These are phyloP conservation scores for Ampelomyces quisqualis DNA, from an alignment of 2,329 filamentous ascomycete genomes.

Conservation along the genomic window DNA sequence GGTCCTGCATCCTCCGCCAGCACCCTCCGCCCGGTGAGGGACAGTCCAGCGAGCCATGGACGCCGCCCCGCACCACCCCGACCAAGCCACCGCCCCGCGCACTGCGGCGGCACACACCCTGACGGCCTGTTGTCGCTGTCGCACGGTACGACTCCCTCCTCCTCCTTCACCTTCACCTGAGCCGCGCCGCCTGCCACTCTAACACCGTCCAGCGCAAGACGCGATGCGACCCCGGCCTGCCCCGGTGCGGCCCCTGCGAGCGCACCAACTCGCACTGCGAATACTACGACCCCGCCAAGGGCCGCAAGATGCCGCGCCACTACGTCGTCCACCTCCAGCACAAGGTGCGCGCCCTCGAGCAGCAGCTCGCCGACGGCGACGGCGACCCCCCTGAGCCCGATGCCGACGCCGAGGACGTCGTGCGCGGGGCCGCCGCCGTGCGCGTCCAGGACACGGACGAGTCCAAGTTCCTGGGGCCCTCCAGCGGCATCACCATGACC, in stretches of 20 bases:
- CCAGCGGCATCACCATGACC: conserved; percentile 93
- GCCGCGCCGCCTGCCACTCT: too few relatives aligned
- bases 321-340: conserved; percentile 93
- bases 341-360: conserved; percentile 77
- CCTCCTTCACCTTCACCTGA: not conserved
- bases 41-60: conserved; percentile 21
- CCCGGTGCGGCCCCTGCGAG: conserved; percentile 89
- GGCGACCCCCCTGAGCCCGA: conserved; percentile 70
- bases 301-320: conserved; percentile 79
- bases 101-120: conserved; percentile 80
- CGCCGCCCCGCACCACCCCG: conserved; percentile 20
- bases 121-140: conserved; percentile 77
- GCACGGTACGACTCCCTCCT: conserved; percentile 59
- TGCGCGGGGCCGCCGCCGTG: conserved; percentile 82
- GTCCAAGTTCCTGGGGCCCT: conserved; percentile 86
- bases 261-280: conserved; percentile 88
- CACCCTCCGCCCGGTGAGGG: too few relatives aligned
- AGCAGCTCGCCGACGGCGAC: conserved; percentile 75
- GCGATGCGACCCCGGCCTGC: conserved; percentile 88
- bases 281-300: conserved; percentile 89
- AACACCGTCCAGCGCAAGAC: conserved; percentile 74
- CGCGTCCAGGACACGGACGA: conserved; percentile 83
- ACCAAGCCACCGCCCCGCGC: conserved; percentile 37
- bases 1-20: too few relatives aligned
- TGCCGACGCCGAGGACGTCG: conserved; percentile 77